Evolutionary conservation across 768 basidiomycete genomes (phyloP).

Genomic region (Baorangia bicolor): DNA sequence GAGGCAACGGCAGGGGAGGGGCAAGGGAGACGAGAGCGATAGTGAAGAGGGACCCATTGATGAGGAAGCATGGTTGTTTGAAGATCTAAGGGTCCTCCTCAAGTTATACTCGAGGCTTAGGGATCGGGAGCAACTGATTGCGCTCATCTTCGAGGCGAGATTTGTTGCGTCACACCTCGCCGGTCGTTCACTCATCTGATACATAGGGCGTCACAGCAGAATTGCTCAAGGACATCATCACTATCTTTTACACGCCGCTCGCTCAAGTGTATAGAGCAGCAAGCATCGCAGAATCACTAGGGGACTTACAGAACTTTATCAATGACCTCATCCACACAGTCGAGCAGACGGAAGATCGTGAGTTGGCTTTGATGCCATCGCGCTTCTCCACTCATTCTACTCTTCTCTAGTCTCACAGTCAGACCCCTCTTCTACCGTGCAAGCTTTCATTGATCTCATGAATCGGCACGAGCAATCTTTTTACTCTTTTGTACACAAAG

Average conservation of each 20-base stretch:
- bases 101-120: conserved; percentile 75
- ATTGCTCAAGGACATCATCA: conserved; percentile 95
- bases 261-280: conserved; percentile 98
- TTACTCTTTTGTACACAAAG: conserved; percentile 97
- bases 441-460: conserved; percentile 90
- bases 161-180: not conserved
- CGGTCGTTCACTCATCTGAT: conserved; percentile 1
- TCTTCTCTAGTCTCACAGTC: conserved; percentile 64
- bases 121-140: conserved; percentile 91
- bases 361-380: conserved; percentile 32
- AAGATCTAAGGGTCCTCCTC: conserved; percentile 81
- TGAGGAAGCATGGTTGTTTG: conserved; percentile 96
- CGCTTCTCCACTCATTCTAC: not conserved
- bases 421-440: conserved; percentile 83
- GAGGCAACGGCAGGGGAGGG: conserved; percentile 47
- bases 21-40: conserved; percentile 51
- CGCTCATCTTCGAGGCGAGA: conserved; percentile 88
- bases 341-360: conserved; percentile 86
- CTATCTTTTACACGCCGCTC: conserved; percentile 95
- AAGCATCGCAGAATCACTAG: conserved; percentile 90
- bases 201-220: conserved; percentile 89
- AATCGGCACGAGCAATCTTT: conserved; percentile 94
- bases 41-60: conserved; percentile 91
- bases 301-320: conserved; percentile 90
- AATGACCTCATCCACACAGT: conserved; percentile 95